These are phyloP conservation scores for Populus alba DNA, from an alignment of 345 rosid species.

Conservation along the genomic window DNA sequence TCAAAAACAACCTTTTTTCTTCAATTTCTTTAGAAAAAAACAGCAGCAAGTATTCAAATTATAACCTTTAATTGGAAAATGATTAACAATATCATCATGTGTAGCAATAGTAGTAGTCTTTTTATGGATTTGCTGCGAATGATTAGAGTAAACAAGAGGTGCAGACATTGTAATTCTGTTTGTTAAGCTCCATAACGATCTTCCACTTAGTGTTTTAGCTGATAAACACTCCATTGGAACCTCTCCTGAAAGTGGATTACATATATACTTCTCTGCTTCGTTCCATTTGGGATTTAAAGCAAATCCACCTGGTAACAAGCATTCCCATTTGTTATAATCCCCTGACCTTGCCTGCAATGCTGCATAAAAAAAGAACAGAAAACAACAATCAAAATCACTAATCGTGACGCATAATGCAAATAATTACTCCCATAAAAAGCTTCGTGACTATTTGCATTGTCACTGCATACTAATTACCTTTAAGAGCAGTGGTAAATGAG, in stretches of 20 bases:
- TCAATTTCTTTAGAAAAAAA: not conserved
- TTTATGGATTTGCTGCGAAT: slow-evolving; percentile 29
- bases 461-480: slow-evolving; percentile 37
- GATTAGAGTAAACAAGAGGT: slow-evolving; percentile 61
- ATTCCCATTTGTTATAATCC: slow-evolving; percentile 47
- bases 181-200: slow-evolving; percentile 57
- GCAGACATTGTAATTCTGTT: slow-evolving; percentile 66
- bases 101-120: slow-evolving; percentile 27
- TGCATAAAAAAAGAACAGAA: slow-evolving; percentile 20
- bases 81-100: slow-evolving; percentile 25
- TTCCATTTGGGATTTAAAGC: slow-evolving; percentile 89
- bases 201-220: slow-evolving; percentile 67
- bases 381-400: not conserved
- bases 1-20: no score
- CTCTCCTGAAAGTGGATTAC: slow-evolving; percentile 96
- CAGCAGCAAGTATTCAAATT: not conserved
- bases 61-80: slow-evolving; percentile 39
- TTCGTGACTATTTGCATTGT: not conserved
- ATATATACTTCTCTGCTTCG: slow-evolving; percentile 93
- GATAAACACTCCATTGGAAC: slow-evolving; percentile 98
- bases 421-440: not conserved
- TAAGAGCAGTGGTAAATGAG: slow-evolving; percentile 82
- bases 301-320: slow-evolving; percentile 73
- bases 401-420: not conserved
- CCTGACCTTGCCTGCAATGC: slow-evolving; percentile 79